phyloP scores from a whole-genome alignment of 2,329 filamentous ascomycete species.

The Sarocladium brachiariae region DNA sequence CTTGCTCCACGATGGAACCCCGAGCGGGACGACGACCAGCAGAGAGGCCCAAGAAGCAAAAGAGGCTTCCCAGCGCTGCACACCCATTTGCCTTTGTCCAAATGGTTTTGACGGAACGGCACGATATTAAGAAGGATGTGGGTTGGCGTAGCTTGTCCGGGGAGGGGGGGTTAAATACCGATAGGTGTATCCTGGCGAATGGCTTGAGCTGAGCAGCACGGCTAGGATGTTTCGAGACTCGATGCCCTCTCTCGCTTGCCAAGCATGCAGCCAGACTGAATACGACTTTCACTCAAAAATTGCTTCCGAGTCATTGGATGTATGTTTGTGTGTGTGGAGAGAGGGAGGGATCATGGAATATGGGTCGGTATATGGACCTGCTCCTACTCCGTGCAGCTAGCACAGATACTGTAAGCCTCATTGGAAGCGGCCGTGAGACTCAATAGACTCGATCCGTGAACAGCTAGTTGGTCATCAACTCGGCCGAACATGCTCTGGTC shows the following conservation, averaged over 20 bases:
- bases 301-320: no score
- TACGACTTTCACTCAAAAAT: no score
- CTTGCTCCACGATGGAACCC: background rate
- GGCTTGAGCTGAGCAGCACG: background rate
- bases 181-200: no score
- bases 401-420: no score
- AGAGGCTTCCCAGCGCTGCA: background rate
- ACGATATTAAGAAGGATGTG: background rate
- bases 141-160: background rate
- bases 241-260: no score
- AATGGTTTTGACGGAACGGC: background rate
- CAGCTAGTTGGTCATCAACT: constrained; percentile 14
- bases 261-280: no score
- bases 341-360: no score
- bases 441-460: no score
- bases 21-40: background rate
- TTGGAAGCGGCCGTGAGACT: constrained; percentile 14
- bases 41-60: background rate
- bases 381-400: no score
- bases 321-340: no score
- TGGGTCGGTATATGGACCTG: no score
- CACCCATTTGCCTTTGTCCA: background rate
- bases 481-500: constrained; percentile 14
- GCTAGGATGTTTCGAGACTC: no score
- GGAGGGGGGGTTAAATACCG: background rate